Base-by-base conservation (phyloP, 2,329 filamentous ascomycete genomes). In the Fusarium algeriense region DNA sequence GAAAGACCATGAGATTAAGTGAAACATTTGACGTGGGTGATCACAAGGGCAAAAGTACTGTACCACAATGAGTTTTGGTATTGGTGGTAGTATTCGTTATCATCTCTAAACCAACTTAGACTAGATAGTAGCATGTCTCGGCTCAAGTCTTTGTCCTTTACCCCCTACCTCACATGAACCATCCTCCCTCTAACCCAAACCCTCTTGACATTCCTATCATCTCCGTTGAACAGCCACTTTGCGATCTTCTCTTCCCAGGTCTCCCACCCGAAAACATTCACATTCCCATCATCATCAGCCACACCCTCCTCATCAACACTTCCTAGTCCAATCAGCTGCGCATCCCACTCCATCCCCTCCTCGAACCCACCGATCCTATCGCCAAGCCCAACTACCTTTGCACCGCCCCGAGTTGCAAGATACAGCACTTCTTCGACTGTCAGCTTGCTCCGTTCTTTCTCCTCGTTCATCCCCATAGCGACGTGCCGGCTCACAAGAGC, bases 161-260 rank as follows among this genome's bases (percentile, higher is more conserved):
- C 17, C 46, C 17, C 46, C 30, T 61, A 46, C 41, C 60, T 64
- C 44, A 50, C 46, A 69, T 97, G 94, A 50, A 98, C 96, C 80
- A 97, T 81, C 70, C 90, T 83, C 5, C 96, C 96, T 78, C 87
- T 90, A 3, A 98, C 94, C 95, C 95, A 99, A 8, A 99, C 96
- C 73, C 87, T 90, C 75, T 87, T 87, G 5, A 94, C 95, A 80
- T 98, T 98, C 73, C 95, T 86, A 82, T 98, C 96, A 83, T 98
- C 95, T 0, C 96, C 96, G 72, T 89, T 92, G 82, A 93, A 99
- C 67, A 98, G 85, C 96, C 96, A 99, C 85, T 99, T 99, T 56
- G 93, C 93, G 14, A 98, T 83, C 77, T 85, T 89, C 76, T 98
- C 93, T 41, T 92, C 89, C 93, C 93, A 97, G n/a, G 78, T 88